Evolutionary conservation across 768 basidiomycete genomes (phyloP), one percentile per base, ranked within the genome.

Genomic region (Daedalea quercina): DNA sequence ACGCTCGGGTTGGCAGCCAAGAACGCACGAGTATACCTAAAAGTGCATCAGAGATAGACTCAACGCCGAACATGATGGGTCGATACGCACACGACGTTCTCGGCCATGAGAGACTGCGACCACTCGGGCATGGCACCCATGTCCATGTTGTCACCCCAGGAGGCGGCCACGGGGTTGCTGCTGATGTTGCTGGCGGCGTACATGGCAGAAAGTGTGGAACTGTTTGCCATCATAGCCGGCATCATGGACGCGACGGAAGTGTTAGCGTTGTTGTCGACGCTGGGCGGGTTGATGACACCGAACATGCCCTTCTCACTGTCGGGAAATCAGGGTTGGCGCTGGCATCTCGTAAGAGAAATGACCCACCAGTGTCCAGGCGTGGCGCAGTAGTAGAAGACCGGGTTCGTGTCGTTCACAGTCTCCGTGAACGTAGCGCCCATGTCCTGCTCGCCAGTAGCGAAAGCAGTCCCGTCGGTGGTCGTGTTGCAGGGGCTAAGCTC

Each of bases 321-420:
- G 6, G 23, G 23, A 17, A 42, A 23, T 41, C n/a, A n/a, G 28
- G 25, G 31, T 59, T 3, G 50, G 24, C 3, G n/a, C 42, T 13
- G n/a, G 2, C 24, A 11, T 41, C 23, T 2, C 12, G 1, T 11
- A 47, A 7, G 19, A 19, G 22, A 34, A 20, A 52, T 46, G 2
- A 57, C 58, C 1, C 44, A 55, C 58, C 90, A 91, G 66, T 92
- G 89, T 52, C 60, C 69, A 42, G 84, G 80, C 44, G 80, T 78
- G 56, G 71, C 81, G 68, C 88, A 91, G 74, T 82, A 85, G 80
- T 74, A 88, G 79, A 76, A 89, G 51, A 74, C 75, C n/a, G 86
- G 77, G 61, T 80, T 75, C 48, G 86, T 88, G 68, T 80, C 76
- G 68, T 88, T 89, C 67, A 90, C 79, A 52, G 78, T 75, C 69